Evolutionary conservation across 2,329 filamentous ascomycete species (phyloP).

Genomic region (Zasmidium citrigriseum): DNA sequence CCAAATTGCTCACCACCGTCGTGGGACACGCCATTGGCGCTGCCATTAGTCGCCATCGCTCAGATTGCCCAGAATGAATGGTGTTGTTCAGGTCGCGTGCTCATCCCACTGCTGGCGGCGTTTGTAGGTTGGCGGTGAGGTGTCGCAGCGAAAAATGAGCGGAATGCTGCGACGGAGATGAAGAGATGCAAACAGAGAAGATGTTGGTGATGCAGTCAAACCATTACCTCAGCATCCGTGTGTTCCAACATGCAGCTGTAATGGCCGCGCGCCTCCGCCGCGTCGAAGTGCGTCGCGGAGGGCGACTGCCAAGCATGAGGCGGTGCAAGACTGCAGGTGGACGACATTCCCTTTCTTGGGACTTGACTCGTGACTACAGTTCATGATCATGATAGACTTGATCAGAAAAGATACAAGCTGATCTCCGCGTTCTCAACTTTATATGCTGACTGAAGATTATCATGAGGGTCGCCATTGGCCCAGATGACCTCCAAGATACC

Average conservation of each 20-base stretch:
- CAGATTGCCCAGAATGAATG: neutral
- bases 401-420: no score
- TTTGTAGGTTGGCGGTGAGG: neutral
- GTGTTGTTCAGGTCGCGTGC: neutral
- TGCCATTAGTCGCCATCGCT: neutral
- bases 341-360: neutral
- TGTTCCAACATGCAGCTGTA: neutral
- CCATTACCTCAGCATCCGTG: neutral
- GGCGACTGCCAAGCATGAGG: neutral
- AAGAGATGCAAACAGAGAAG: no score
- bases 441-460: no score
- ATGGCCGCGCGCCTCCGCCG: neutral
- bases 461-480: no score
- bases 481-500: no score
- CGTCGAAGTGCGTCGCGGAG: neutral
- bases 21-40: neutral
- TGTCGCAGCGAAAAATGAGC: neutral
- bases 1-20: neutral
- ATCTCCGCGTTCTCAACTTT: no score
- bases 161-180: neutral
- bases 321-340: no score
- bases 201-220: no score
- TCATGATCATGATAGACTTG: no score
- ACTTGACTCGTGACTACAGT: no score
- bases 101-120: neutral